Percentiles rank a stretch among this genome's conserved stretches.
These are phyloP conservation scores for Pseudogymnoascus sp. DNA, from an alignment of 2,329 filamentous ascomycete species.

Conservation along the genomic window DNA sequence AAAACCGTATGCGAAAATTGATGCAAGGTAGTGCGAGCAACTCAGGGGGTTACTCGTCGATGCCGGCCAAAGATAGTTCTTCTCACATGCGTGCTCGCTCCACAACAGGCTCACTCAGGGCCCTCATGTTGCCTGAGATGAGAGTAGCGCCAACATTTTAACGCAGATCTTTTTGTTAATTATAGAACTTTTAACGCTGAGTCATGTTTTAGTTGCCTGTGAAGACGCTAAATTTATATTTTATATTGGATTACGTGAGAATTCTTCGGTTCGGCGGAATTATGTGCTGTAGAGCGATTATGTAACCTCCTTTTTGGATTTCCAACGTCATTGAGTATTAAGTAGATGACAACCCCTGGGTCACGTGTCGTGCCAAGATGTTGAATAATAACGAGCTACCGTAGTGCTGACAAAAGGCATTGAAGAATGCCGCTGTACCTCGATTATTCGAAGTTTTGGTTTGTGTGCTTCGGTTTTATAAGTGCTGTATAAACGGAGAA, in stretches of 20 bases:
- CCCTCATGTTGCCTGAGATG: slow-evolving; percentile 14
- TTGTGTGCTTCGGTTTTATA: background rate
- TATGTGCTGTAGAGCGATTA: background rate
- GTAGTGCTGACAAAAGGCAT: slow-evolving; percentile 3
- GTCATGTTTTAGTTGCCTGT: background rate
- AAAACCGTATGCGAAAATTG: slow-evolving; percentile 3
- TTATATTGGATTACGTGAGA: background rate
- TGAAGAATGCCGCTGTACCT: background rate
- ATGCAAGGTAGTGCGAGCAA: background rate
- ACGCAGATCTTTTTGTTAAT: background rate
- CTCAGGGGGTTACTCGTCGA: background rate
- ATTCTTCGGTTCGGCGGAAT: background rate
- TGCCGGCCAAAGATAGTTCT: background rate
- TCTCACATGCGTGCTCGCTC: slow-evolving; percentile 10
- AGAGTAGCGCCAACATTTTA: slow-evolving; percentile 15
- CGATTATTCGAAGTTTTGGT: background rate
- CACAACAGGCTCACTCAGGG: slow-evolving; percentile 13
- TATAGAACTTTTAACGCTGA: background rate
- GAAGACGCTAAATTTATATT: background rate
- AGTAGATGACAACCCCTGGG: background rate
- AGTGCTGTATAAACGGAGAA: background rate
- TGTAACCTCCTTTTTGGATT: background rate
- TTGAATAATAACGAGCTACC: background rate
- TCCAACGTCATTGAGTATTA: background rate
- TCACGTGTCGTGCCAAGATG: background rate